Conservation (phyloP, 129 eudicot species). For the Saussurea involucrata region DNA sequence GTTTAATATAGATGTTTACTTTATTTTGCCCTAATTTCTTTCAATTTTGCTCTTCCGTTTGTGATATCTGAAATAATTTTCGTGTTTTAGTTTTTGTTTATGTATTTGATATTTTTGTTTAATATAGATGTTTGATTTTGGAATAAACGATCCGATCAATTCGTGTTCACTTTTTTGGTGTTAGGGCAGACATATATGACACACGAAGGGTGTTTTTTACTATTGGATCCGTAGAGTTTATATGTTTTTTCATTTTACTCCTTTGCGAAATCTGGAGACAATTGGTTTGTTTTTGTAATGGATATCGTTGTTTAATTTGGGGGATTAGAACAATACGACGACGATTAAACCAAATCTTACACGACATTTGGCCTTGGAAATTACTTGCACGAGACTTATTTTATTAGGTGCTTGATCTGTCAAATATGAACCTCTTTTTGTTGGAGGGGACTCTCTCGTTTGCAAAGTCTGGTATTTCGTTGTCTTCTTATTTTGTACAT, state of each 20-base stretch:
- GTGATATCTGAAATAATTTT: not conserved
- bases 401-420: not conserved
- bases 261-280: not conserved
- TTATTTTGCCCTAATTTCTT: not conserved
- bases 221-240: not conserved
- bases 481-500: not conserved
- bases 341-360: not conserved
- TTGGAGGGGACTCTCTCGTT: not conserved
- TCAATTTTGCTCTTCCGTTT: not conserved
- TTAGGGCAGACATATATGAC: not conserved
- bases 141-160: not conserved
- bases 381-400: not conserved
- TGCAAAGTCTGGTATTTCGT: not conserved
- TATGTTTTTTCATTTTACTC: not conserved
- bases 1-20: too few relatives aligned
- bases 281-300: not conserved
- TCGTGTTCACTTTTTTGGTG: not conserved
- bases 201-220: not conserved
- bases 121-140: not conserved
- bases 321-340: not conserved
- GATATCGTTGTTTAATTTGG: not conserved
- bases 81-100: not conserved
- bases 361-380: not conserved
- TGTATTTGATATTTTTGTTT: not conserved
- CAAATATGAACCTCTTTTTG: not conserved